Evolutionary conservation across 352 stramenopile species (phyloP).

Genomic region (Thalassiosira livingstoniorum): DNA sequence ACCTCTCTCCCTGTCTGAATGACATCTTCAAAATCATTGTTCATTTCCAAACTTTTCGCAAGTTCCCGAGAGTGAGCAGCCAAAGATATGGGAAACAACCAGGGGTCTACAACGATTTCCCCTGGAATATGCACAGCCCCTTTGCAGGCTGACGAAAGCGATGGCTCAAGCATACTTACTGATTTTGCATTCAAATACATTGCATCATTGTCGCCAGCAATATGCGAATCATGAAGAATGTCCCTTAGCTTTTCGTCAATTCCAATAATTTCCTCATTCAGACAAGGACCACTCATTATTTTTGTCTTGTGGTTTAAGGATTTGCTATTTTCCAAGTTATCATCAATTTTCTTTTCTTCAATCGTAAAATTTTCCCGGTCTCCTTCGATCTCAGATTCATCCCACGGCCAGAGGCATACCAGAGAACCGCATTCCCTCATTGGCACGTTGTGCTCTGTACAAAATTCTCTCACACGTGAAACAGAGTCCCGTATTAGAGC

Average conservation of each 20-base stretch:
- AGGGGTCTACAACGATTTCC: slow-evolving; percentile 85
- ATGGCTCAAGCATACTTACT: slow-evolving; percentile 70
- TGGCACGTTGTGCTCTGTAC: slow-evolving; percentile 66
- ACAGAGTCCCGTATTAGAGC: slow-evolving; percentile 76
- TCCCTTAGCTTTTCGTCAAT: slow-evolving; percentile 18
- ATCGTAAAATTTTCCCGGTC: slow-evolving; percentile 1
- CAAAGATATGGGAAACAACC: slow-evolving; percentile 80
- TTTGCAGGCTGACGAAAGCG: slow-evolving; percentile 51
- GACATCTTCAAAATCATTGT: slow-evolving; percentile 48
- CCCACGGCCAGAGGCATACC: slow-evolving; percentile 74
- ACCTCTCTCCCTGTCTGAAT: slow-evolving; percentile 35
- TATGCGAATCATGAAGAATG: slow-evolving; percentile 68
- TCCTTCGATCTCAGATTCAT: slow-evolving; percentile 39
- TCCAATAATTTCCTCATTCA: background rate
- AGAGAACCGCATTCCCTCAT: slow-evolving; percentile 73
- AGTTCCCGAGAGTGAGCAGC: slow-evolving; percentile 73
- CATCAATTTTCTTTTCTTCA: slow-evolving; percentile 27
- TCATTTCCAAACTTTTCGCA: slow-evolving; percentile 55
- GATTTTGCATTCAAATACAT: slow-evolving; percentile 39
- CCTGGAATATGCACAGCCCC: slow-evolving; percentile 81
- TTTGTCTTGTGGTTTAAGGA: background rate
- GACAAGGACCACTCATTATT: background rate
- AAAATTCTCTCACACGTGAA: slow-evolving; percentile 70
- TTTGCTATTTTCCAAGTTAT: background rate
- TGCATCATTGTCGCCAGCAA: slow-evolving; percentile 78